These are phyloP conservation scores for Kwoniella europaea DNA, from an alignment of 768 basidiomycete species.

Conservation along the genomic window DNA sequence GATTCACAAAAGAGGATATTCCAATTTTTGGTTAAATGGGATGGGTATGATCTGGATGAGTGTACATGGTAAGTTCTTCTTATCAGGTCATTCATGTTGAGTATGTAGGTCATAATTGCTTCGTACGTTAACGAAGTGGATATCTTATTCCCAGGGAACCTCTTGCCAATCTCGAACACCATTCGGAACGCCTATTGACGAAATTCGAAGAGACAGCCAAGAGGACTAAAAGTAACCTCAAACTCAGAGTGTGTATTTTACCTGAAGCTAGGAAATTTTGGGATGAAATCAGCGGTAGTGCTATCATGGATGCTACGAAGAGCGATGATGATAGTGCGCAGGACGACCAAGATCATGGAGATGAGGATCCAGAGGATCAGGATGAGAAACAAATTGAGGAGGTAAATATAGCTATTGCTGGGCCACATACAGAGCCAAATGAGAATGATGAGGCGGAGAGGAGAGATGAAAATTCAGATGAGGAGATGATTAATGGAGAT, in stretches of 20 bases:
- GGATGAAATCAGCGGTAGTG: constrained; percentile 15
- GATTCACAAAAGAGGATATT: constrained; percentile 7
- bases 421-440: neutral
- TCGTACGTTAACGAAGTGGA: neutral
- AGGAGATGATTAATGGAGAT: neutral
- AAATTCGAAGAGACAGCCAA: constrained; percentile 3
- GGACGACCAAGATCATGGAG: neutral
- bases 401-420: neutral
- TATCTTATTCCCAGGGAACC: constrained; percentile 18
- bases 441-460: too few species aligned
- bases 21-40: constrained; percentile 30
- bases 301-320: neutral
- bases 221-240: neutral
- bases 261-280: constrained; percentile 15
- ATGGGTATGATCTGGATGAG: constrained; percentile 20
- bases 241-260: constrained; percentile 6
- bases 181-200: neutral
- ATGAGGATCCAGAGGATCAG: constrained; percentile 3
- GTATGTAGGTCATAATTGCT: too few species aligned
- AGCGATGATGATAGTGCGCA: neutral
- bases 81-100: too few species aligned
- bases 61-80: constrained; percentile 25
- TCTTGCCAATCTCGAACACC: constrained; percentile 16
- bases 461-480: constrained; percentile 1
- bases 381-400: neutral